Evolutionary conservation across 176 grass and related monocot species (phyloP).

Genomic region (Oryza punctata): DNA sequence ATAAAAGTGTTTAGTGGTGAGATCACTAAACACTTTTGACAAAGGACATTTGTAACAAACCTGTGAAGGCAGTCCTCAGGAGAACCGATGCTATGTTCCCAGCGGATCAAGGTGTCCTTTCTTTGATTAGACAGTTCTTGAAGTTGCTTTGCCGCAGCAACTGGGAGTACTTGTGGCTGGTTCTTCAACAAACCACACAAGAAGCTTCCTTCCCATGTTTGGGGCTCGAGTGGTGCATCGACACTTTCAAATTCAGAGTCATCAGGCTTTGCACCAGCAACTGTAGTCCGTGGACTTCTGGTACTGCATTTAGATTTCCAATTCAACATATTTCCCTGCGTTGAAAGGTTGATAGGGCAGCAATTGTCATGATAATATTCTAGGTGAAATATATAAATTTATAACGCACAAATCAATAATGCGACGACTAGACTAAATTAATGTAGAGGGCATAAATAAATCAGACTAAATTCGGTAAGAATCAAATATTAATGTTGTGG

Average conservation of each 20-base stretch:
- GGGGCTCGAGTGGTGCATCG: slow-evolving; percentile 62
- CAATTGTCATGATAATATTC: background rate
- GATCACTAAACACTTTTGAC: background rate
- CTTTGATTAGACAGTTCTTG: slow-evolving; percentile 59
- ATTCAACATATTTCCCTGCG: slow-evolving; percentile 39
- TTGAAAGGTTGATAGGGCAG: slow-evolving; percentile 24
- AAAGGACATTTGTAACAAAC: slow-evolving; percentile 35
- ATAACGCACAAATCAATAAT: background rate
- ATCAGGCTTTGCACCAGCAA: slow-evolving; percentile 48
- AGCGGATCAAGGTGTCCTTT: slow-evolving; percentile 50
- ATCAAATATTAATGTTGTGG: background rate
- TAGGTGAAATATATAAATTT: background rate
- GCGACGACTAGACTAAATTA: background rate
- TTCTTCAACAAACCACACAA: slow-evolving; percentile 67
- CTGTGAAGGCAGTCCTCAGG: slow-evolving; percentile 60
- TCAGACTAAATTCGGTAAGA: background rate
- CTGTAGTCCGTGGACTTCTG: slow-evolving; percentile 31
- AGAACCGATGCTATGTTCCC: slow-evolving; percentile 64
- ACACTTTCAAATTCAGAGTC: slow-evolving; percentile 57
- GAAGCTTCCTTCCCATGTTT: slow-evolving; percentile 59
- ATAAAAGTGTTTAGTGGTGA: too few relatives aligned
- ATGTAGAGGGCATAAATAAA: background rate
- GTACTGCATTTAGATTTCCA: slow-evolving; percentile 28
- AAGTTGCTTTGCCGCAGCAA: slow-evolving; percentile 56
- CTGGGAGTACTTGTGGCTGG: slow-evolving; percentile 53